These are phyloP conservation scores for Glutinoglossum americanum DNA, from an alignment of 495 filamentous ascomycete genomes.

Conservation along the genomic window DNA sequence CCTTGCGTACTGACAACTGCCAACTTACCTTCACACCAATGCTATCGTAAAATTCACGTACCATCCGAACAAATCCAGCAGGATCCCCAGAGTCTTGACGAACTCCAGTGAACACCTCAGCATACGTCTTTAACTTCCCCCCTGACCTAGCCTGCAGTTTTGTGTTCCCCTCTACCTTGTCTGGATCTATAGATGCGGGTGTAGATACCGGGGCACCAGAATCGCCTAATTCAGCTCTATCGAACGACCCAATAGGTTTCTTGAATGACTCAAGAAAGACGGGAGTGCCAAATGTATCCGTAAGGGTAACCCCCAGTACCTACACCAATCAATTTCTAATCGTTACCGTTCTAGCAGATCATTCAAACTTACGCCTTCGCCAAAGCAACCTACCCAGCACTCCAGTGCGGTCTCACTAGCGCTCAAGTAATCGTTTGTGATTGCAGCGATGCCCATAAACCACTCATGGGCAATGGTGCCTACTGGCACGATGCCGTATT, in stretches of 20 bases:
- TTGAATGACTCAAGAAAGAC: constrained; percentile 71
- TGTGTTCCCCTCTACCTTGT: neutral
- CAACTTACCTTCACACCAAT: constrained; percentile 32
- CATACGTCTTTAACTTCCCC: constrained; percentile 37
- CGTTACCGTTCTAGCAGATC: too few relatives aligned
- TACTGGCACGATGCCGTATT: constrained; percentile 57
- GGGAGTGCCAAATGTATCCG: constrained; percentile 94
- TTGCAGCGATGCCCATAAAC: constrained; percentile 96
- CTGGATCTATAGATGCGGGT: neutral
- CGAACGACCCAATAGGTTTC: constrained; percentile 28
- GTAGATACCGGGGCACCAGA: constrained; percentile 9
- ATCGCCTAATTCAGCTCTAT: constrained; percentile 8
- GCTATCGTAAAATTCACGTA: constrained; percentile 68
- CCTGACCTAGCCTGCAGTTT: constrained; percentile 4
- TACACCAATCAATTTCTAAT: constrained; percentile 7
- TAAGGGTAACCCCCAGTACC: constrained; percentile 76
- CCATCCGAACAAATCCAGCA: constrained; percentile 53
- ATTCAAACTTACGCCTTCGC: constrained; percentile 39
- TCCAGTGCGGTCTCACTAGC: constrained; percentile 65
- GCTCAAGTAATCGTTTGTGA: constrained; percentile 61
- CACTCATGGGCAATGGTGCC: constrained; percentile 96
- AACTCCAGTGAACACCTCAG: constrained; percentile 67
- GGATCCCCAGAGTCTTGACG: constrained; percentile 94
- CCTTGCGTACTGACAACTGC: neutral
- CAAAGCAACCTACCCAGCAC: constrained; percentile 84